phyloP scores from a whole-genome alignment of 495 filamentous ascomycete genomes.

The Podospora didyma region DNA sequence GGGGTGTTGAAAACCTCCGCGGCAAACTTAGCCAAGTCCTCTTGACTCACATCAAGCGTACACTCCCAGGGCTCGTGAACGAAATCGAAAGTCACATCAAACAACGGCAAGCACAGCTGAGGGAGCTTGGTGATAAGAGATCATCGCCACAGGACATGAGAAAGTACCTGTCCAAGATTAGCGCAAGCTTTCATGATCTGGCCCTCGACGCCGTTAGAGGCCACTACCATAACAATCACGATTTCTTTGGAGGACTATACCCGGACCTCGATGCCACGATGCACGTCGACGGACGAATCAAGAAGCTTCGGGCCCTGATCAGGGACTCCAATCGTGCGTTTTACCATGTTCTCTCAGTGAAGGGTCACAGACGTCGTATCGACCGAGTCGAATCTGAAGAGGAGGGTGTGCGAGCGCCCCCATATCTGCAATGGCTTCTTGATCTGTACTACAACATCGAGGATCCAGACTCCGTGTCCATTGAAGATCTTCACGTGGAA shows the following conservation, averaged over 20 bases:
- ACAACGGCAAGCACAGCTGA: slow-evolving; percentile 10
- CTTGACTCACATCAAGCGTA: slow-evolving; percentile 20
- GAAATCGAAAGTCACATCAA: slow-evolving; percentile 21
- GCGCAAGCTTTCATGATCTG: slow-evolving; percentile 21
- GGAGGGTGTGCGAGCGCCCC: slow-evolving; percentile 1
- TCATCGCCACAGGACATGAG: slow-evolving; percentile 21
- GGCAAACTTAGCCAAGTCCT: slow-evolving; percentile 30
- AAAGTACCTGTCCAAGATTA: slow-evolving; percentile 21
- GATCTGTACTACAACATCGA: slow-evolving; percentile 17
- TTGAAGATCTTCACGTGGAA: slow-evolving; percentile 4
- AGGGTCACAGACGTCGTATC: slow-evolving; percentile 16
- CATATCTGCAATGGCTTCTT: slow-evolving; percentile 14
- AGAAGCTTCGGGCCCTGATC: slow-evolving; percentile 20
- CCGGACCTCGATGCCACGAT: not conserved
- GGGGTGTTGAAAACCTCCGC: slow-evolving; percentile 27
- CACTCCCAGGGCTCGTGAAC: slow-evolving; percentile 21
- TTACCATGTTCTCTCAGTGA: slow-evolving; percentile 10
- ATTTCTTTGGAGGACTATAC: slow-evolving; percentile 24
- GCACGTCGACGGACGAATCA: not conserved
- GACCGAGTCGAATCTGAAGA: not conserved
- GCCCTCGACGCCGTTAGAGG: slow-evolving; percentile 24
- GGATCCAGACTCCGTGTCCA: slow-evolving; percentile 2
- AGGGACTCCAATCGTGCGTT: slow-evolving; percentile 21
- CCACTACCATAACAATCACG: slow-evolving; percentile 23
- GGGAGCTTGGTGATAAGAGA: slow-evolving; percentile 23